Evolutionary conservation across 768 basidiomycete species (phyloP), one percentile per base, ranked within the genome.

Genomic region (Russula sp.): DNA sequence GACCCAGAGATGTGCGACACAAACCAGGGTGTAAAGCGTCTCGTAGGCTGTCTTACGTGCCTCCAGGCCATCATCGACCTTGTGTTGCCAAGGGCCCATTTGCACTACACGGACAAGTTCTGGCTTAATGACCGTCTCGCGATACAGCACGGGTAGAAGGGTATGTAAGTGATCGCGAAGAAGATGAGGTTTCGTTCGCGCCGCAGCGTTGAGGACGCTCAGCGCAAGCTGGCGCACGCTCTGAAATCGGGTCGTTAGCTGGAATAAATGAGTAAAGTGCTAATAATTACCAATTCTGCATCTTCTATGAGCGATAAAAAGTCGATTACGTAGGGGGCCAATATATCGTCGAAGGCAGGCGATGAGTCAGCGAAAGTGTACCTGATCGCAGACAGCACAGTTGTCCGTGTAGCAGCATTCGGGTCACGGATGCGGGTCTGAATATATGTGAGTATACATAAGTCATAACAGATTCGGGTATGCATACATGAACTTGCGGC

Each of bases 61-160:
- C 67, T 98, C 96, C 46, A 98, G 80, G 54, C 97, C 97, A 68
- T 98, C 95, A 70, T 99, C 97, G 58, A 97, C 92, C 73, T 91
- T 94, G 76, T 96, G 93, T 30, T 89, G 91, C 94, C 94, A 97
- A 2, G 94, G 94, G 24, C 94, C 94, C 94, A 97, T 97, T 72
- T 94, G 92, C 14, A 97, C 94, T 1, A 90, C 92, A 34, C 90
- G 86, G 71, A 96, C 87, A 63, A 94, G 84, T 2, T 87, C 81
- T 2, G 83, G 80, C 67, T 92, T 93, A 72, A 94, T 77, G 42
- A 81, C 72, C 0, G 95, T 97, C 77, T 98, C 93, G 42, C 84
- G 80, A 76, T 97, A 98, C 30, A 99, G 78, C 61, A 81, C 83
- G 0, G 94, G 94, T 53, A 97, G 79, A 5, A 99, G 80, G 0